Evolutionary conservation across 1,284 basidiomycete species (phyloP).

Genomic region (Pseudozyma sp.): DNA sequence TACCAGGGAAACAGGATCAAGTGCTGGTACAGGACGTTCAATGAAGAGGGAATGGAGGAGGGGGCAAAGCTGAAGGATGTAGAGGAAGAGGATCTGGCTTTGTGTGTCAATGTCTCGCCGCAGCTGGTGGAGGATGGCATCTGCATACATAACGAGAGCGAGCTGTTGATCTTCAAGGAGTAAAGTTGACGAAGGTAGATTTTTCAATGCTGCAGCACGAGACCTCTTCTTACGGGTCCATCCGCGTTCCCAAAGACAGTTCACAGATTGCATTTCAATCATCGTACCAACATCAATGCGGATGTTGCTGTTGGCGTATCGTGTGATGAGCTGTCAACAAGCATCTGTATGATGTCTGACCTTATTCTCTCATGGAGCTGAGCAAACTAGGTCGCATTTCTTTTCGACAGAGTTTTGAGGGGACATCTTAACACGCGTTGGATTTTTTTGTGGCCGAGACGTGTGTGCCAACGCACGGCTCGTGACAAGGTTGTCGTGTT

Average conservation of each 20-base stretch:
- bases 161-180: constrained; percentile 6
- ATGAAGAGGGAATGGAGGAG: background rate
- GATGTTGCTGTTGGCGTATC: no score
- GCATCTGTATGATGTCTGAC: no score
- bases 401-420: no score
- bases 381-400: no score
- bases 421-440: background rate
- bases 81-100: constrained; percentile 1
- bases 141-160: constrained; percentile 2
- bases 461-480: constrained; percentile 4
- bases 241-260: no score
- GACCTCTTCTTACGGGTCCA: no score
- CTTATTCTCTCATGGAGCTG: no score
- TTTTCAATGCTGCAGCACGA: background rate
- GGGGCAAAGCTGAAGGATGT: constrained; percentile 1
- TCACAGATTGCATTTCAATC: no score
- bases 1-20: background rate
- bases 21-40: background rate
- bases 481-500: background rate
- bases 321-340: no score
- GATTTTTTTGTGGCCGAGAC: background rate
- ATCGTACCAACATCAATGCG: no score
- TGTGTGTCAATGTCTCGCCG: constrained; percentile 4
- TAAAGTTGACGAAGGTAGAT: background rate
- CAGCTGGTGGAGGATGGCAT: constrained; percentile 4